Conservation (phyloP, 352 stramenopile species). For the Hyaloperonospora arabidopsidis region DNA sequence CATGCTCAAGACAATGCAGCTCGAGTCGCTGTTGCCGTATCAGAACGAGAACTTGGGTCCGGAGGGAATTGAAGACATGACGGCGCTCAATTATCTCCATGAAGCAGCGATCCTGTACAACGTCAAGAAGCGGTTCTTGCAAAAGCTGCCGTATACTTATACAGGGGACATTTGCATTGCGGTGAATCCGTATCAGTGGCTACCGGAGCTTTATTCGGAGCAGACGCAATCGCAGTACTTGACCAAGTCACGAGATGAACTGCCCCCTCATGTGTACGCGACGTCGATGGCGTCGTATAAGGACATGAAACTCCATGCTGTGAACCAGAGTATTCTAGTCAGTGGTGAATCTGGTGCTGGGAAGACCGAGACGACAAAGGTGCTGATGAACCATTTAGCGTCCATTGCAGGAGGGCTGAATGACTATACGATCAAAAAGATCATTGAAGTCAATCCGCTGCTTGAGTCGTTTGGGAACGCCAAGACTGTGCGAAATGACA, state of each 20-base stretch:
- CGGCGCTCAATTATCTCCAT: constrained; percentile 83
- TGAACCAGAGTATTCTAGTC: constrained; percentile 83
- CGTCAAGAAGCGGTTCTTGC: constrained; percentile 78
- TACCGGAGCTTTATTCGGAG: constrained; percentile 80
- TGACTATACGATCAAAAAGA: constrained; percentile 72
- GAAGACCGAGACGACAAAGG: constrained; percentile 87
- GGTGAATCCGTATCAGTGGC: constrained; percentile 93
- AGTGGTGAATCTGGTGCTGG: constrained; percentile 80
- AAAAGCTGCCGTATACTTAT: constrained; percentile 91
- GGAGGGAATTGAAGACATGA: constrained; percentile 81
- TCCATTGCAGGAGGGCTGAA: constrained; percentile 58
- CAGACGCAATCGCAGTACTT: constrained; percentile 63
- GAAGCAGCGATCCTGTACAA: constrained; percentile 89
- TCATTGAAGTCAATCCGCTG: constrained; percentile 76
- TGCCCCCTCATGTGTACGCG: constrained; percentile 63
- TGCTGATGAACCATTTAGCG: constrained; percentile 84
- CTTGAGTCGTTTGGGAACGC: constrained; percentile 87
- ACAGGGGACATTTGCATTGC: constrained; percentile 95
- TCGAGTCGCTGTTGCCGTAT: constrained; percentile 68
- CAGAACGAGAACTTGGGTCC: constrained; percentile 65
- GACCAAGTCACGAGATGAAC: constrained; percentile 44
- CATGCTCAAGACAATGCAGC: constrained; percentile 50
- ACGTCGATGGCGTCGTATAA: constrained; percentile 65
- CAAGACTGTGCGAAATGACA: constrained; percentile 95
- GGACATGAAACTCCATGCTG: constrained; percentile 47